Conservation (phyloP, 768 basidiomycete species). For the Macrolepiota fuliginosa region DNA sequence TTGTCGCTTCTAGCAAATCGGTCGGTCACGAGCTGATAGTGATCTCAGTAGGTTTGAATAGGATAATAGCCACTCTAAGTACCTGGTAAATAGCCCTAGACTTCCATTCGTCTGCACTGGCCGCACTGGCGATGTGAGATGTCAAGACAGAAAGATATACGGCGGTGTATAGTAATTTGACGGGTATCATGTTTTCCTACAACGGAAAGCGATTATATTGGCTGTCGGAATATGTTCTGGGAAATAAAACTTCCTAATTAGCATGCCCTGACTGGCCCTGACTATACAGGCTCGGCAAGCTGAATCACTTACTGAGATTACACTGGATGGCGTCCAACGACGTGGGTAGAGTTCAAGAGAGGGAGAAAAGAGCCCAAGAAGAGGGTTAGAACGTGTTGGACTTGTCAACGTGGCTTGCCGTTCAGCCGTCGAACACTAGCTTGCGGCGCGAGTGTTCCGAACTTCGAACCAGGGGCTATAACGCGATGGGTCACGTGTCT, state of each 20-base stretch:
- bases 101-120: constrained; percentile 20
- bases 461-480: neutral
- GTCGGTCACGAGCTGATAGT: constrained; percentile 54
- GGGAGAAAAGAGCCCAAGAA: neutral
- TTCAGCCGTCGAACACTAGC: neutral
- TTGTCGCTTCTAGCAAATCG: constrained; percentile 57
- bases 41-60: neutral
- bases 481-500: neutral
- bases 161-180: neutral
- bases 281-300: neutral
- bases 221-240: neutral
- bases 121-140: neutral
- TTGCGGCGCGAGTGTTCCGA: neutral
- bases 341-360: neutral
- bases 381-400: neutral
- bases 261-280: neutral
- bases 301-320: neutral
- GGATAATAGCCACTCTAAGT: neutral
- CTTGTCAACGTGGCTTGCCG: neutral
- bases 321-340: neutral
- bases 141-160: neutral
- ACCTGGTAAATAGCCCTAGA: constrained; percentile 26
- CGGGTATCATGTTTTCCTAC: neutral
- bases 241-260: neutral
- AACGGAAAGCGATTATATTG: neutral